These are phyloP conservation scores for Paecilomyces sp. DNA, from an alignment of 2,329 filamentous ascomycete species.

Conservation along the genomic window DNA sequence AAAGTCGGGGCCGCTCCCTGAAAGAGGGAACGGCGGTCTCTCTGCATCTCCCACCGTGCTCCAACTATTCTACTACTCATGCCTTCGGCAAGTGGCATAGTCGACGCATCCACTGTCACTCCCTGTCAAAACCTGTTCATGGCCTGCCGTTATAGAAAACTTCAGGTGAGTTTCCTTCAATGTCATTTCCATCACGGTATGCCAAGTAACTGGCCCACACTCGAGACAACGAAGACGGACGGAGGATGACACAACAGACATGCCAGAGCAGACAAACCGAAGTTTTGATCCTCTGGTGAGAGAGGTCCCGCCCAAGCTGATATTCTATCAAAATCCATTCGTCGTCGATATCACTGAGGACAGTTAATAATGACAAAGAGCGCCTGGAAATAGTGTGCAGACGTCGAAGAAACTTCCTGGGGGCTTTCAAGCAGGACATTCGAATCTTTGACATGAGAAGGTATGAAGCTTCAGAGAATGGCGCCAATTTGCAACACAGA, in stretches of 20 bases:
- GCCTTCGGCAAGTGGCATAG: constrained; percentile 3
- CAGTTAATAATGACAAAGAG: not conserved
- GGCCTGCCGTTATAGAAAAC: not conserved
- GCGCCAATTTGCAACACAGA: not conserved
- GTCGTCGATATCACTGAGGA: not conserved
- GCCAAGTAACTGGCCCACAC: not conserved
- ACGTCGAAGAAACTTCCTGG: constrained; percentile 5
- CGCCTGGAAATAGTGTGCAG: not conserved
- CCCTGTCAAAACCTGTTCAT: constrained; percentile 5
- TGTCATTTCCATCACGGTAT: not conserved
- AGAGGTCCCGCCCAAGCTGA: constrained; percentile 61
- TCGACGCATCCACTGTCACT: constrained; percentile 3
- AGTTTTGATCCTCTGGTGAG: constrained; percentile 89
- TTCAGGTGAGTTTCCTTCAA: constrained; percentile 6
- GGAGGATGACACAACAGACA: constrained; percentile 7
- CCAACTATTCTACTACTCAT: constrained; percentile 9
- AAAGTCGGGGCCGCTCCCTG: constrained; percentile 21
- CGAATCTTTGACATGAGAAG: not conserved
- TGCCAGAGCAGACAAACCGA: constrained; percentile 67
- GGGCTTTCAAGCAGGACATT: constrained; percentile 1
- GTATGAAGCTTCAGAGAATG: constrained; percentile 1
- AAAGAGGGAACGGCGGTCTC: constrained; percentile 21
- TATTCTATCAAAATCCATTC: not conserved
- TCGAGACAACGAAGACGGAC: constrained; percentile 3
- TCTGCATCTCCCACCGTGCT: constrained; percentile 5